Conservation (phyloP, 768 basidiomycete species). For the Jaapia argillacea region DNA sequence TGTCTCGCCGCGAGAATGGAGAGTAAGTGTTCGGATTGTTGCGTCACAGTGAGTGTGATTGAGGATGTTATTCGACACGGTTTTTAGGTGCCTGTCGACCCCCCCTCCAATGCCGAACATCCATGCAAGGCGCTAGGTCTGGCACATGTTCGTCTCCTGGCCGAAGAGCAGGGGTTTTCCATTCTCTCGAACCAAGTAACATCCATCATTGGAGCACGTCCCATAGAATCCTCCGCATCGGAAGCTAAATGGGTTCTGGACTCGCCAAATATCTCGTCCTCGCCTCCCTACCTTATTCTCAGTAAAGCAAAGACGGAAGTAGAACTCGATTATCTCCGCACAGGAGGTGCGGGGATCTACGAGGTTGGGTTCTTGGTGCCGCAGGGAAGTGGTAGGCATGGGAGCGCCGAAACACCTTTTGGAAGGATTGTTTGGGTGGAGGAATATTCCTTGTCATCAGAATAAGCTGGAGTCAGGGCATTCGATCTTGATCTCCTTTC, state of each 20-base stretch:
- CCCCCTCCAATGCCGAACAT: conserved; percentile 37
- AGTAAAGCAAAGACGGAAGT: conserved; percentile 23
- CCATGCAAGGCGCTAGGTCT: conserved; percentile 39
- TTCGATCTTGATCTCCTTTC: no score
- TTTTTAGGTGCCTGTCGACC: conserved; percentile 38
- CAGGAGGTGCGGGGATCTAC: conserved; percentile 29
- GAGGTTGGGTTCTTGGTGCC: conserved; percentile 43
- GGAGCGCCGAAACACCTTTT: conserved; percentile 3
- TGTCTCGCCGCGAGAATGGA: conserved; percentile 45
- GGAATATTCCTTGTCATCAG: no score
- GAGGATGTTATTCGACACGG: background rate
- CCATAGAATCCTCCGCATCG: conserved; percentile 19
- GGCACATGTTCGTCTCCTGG: conserved; percentile 37
- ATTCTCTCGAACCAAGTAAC: conserved; percentile 29
- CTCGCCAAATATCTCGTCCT: no score
- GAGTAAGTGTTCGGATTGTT: conserved; percentile 31
- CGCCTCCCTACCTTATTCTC: no score
- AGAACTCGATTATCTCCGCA: conserved; percentile 22
- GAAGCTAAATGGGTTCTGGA: no score
- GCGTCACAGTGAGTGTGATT: background rate
- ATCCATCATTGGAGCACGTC: conserved; percentile 35
- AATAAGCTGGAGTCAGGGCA: no score
- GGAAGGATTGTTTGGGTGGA: conserved; percentile 6
- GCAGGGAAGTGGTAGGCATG: background rate
- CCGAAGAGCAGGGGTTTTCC: conserved; percentile 18